A percentile compares a stretch with the other conserved stretches of the same genome.
Conservation (phyloP, 306 rosid genomes). For the Rosa multiflora region DNA sequence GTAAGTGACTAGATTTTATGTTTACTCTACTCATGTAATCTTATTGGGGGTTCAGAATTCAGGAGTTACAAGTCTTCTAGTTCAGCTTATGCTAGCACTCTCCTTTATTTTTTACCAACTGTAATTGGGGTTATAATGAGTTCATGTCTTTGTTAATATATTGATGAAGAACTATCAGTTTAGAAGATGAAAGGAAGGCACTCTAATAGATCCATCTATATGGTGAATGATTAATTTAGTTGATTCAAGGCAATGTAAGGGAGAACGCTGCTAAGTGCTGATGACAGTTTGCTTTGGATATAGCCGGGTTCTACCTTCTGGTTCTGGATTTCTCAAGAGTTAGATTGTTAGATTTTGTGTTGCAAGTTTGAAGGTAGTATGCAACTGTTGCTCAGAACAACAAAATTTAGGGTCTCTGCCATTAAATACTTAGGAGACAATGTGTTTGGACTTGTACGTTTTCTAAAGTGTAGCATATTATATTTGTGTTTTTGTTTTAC, state of each 20-base stretch:
- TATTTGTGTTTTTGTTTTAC: neutral
- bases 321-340: neutral
- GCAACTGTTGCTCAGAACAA: neutral
- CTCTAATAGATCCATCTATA: neutral
- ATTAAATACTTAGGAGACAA: conserved; percentile 11
- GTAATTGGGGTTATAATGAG: neutral
- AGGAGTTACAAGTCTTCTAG: neutral
- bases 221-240: neutral
- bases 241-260: neutral
- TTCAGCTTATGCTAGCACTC: neutral
- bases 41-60: neutral
- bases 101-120: neutral
- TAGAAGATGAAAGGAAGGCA: neutral
- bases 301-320: neutral
- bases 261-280: neutral
- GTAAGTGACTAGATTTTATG: neutral
- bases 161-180: neutral
- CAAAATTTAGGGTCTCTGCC: neutral
- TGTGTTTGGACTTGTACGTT: neutral
- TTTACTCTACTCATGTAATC: neutral
- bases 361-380: neutral
- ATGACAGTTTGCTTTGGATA: neutral
- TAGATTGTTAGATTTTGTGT: conserved; percentile 10
- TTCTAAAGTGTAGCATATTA: neutral
- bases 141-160: neutral